phyloP scores from a whole-genome alignment of 495 filamentous ascomycete species.

The Penicillium steckii region DNA sequence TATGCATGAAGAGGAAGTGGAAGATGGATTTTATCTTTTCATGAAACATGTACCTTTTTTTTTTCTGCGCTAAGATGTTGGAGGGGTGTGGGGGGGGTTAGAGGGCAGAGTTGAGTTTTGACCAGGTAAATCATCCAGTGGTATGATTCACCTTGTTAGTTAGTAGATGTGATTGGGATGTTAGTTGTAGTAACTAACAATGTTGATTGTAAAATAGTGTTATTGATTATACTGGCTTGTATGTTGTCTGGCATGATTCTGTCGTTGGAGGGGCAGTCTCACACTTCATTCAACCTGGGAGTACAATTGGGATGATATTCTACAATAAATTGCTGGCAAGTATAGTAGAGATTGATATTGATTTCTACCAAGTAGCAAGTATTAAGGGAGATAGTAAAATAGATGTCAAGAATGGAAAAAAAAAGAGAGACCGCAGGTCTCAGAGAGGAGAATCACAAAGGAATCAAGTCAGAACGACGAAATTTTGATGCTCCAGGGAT shows the following conservation, averaged over 20 bases:
- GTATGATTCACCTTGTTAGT: no score
- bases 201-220: background rate
- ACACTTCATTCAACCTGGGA: no score
- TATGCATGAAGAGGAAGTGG: background rate
- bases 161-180: no score
- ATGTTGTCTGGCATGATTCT: no score
- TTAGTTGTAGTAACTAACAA: no score
- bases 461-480: slow-evolving; percentile 11
- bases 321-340: background rate
- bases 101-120: slow-evolving; percentile 18
- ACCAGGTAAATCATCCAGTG: no score
- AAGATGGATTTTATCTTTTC: background rate
- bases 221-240: background rate
- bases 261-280: background rate
- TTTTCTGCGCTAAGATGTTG: slow-evolving; percentile 20
- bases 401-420: slow-evolving; percentile 14
- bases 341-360: slow-evolving; percentile 3
- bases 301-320: background rate
- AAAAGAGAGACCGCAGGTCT: slow-evolving; percentile 25
- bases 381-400: slow-evolving; percentile 21
- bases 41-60: slow-evolving; percentile 4
- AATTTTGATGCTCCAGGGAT: no score
- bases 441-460: slow-evolving; percentile 24
- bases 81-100: slow-evolving; percentile 15
- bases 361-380: slow-evolving; percentile 15